Evolutionary conservation across 2,329 filamentous ascomycete species (phyloP), one percentile per base, ranked within the genome.

Genomic region (Xylariales sp.): DNA sequence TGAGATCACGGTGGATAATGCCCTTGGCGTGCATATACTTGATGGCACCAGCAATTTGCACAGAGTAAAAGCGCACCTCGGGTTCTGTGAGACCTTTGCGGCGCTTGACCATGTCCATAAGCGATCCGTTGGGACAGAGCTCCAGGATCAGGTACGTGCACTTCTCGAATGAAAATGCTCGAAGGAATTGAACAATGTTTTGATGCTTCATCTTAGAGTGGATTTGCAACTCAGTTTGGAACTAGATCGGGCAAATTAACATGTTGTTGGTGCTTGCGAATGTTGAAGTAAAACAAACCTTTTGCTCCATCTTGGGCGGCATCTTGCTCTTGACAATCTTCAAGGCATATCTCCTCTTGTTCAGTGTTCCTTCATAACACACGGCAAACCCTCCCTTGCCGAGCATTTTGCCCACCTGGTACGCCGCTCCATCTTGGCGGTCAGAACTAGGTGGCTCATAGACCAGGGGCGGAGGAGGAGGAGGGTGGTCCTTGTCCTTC

Each of bases 41-140:
- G 64, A 98, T 91, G 25, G 93, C 93, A 24, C 93, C 93, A 48
- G 91, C 88, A 43, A 96, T 89, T 62, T 98, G 93, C 28, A 98
- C 81, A 44, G 93, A 85, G 60, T 95, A 95, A 52, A 90, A 88
- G 47, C 93, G 80, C 33, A 96, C 89, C 64, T 98, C 93, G 1
- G 93, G 89, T 60, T 97, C 85, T 13, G 88, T 96, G 41, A 98
- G 72, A 38, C 85, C 89, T 59, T 87, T 93, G 51, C 93, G 78
- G 54, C 86, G 87, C 67, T 94, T 94, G 46, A 97, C 88, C 83
- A 96, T 95, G 58, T 97, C 93, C 81, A 95, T 95, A 14, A 98
- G 77, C 15, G 90, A 96, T 31, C 93, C 93, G 57, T 97, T 97
- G 37, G 88, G 84, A 61, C 93, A 98, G 30, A 98, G 70, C 60